Evolutionary conservation across 768 basidiomycete genomes (phyloP), one percentile per base, ranked within the genome.

Genomic region (Lactarius pseudohatsudake): DNA sequence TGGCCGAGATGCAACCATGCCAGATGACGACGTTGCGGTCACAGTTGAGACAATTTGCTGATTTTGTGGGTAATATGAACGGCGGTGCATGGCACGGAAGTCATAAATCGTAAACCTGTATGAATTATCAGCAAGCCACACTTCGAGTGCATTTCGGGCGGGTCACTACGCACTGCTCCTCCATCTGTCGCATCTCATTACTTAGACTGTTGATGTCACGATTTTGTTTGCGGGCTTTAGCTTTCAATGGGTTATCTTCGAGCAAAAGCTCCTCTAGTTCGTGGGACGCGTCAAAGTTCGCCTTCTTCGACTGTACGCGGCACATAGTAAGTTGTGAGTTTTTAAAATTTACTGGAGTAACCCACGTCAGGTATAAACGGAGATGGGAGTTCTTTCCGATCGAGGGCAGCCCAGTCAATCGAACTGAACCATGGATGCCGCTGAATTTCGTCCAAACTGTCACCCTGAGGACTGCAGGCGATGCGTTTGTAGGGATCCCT

Each of bases 201-300:
- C 90, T 93, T 60, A 99, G 78, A 64, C 86, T 88, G 67, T 81
- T 85, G 61, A 87, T 75, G 72, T 97, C 96, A 71, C 95, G 91
- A 65, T 91, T 91, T 10, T 87, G 89, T 76, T 96, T 98, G 59
- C 96, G 86, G 68, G 91, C 88, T 74, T 94, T 89, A 10, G 96
- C 96, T 75, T 98, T 98, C 63, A 99, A 81, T 53, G 96, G 96
- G 72, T 98, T 98, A 74, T 98, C 96, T 77, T 99, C 96, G 20
- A 99, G 79, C 13, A 99, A 77, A 26, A 99, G 82, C 77, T 99
- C 96, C 74, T 99, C 96, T 41, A 99, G 80, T 77, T 99, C 96
- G 74, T 98, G 96, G 15, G 96, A 98, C 32, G 96, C 96, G 75
- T 99, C 96, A 74, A 99, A 99, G 77, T 99, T 98, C 36, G 96